Conservation (phyloP, 306 rosid genomes). For the Nissolia schottii region DNA sequence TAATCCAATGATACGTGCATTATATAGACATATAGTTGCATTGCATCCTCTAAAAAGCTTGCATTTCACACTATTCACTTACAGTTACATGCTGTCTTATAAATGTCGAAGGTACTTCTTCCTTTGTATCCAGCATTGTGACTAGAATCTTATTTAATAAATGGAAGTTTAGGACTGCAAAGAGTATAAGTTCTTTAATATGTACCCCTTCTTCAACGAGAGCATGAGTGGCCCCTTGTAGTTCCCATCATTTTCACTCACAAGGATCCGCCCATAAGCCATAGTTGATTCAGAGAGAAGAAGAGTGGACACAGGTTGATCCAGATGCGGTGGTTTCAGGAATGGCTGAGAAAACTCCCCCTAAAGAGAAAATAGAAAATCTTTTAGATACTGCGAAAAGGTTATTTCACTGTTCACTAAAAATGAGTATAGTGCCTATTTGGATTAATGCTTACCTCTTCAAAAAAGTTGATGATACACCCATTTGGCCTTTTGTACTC, state of each 20-base stretch:
- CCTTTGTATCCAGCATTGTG: constrained; percentile 41
- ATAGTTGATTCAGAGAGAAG: constrained; percentile 85
- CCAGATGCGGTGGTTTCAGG: constrained; percentile 97
- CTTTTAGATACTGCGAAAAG: background rate
- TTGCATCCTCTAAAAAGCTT: constrained; percentile 33
- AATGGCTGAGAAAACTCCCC: constrained; percentile 97
- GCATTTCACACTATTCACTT: constrained; percentile 34
- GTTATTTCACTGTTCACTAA: constrained; percentile 18
- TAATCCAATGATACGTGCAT: constrained; percentile 11
- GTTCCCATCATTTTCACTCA: constrained; percentile 85
- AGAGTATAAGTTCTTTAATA: constrained; percentile 30
- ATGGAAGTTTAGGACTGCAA: constrained; percentile 27
- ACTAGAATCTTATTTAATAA: constrained; percentile 32
- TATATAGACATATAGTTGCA: constrained; percentile 5
- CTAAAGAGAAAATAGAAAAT: constrained; percentile 34
- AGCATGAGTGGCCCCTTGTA: constrained; percentile 95
- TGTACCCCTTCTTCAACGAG: constrained; percentile 83
- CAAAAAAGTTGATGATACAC: constrained; percentile 84
- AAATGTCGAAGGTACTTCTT: constrained; percentile 39
- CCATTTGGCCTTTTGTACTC: constrained; percentile 98
- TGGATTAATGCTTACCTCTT: constrained; percentile 65
- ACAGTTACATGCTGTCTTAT: constrained; percentile 36
- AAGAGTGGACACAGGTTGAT: constrained; percentile 89
- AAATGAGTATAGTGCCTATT: constrained; percentile 12
- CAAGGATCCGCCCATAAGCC: constrained; percentile 90